Evolutionary conservation across 2,329 filamentous ascomycete species (phyloP).

Genomic region (Penicillium sp.): DNA sequence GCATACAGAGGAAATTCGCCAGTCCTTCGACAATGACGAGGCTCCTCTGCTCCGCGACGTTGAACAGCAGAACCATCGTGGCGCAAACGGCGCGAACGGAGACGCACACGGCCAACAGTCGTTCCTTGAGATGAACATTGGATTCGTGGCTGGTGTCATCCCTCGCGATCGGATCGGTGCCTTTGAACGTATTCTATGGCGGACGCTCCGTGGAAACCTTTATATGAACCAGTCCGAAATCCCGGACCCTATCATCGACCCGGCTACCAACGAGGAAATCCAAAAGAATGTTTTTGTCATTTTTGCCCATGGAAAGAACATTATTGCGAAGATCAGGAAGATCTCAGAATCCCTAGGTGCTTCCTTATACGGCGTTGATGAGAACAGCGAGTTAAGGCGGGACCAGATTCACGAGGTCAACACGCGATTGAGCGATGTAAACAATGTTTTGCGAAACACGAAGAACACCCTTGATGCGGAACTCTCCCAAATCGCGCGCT

Average conservation of each 20-base stretch:
- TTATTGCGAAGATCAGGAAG: constrained; percentile 97
- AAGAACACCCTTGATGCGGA: constrained; percentile 93
- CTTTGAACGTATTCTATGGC: constrained; percentile 97
- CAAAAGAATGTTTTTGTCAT: constrained; percentile 99
- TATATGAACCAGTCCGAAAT: constrained; percentile 99
- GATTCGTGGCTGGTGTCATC: constrained; percentile 96
- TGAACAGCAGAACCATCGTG: constrained; percentile 71
- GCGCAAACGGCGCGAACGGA: constrained; percentile 59
- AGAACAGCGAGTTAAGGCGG: constrained; percentile 91
- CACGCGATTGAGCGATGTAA: constrained; percentile 85
- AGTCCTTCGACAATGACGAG: constrained; percentile 84
- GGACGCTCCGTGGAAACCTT: constrained; percentile 93
- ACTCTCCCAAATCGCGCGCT: constrained; percentile 89
- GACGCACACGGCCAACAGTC: constrained; percentile 73
- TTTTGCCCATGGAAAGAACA: constrained; percentile 97
- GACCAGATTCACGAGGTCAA: constrained; percentile 99
- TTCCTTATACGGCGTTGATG: constrained; percentile 94
- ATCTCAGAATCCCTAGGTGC: constrained; percentile 97
- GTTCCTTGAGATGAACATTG: constrained; percentile 98
- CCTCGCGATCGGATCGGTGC: constrained; percentile 88
- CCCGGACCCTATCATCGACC: constrained; percentile 87
- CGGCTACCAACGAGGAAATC: constrained; percentile 86
- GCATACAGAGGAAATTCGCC: constrained; percentile 94
- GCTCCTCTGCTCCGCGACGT: constrained; percentile 91
- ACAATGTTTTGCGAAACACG: constrained; percentile 91